Evolutionary conservation across 108 stramenopile genomes (phyloP).

Genomic region (Cylindrotheca fusiformis): DNA sequence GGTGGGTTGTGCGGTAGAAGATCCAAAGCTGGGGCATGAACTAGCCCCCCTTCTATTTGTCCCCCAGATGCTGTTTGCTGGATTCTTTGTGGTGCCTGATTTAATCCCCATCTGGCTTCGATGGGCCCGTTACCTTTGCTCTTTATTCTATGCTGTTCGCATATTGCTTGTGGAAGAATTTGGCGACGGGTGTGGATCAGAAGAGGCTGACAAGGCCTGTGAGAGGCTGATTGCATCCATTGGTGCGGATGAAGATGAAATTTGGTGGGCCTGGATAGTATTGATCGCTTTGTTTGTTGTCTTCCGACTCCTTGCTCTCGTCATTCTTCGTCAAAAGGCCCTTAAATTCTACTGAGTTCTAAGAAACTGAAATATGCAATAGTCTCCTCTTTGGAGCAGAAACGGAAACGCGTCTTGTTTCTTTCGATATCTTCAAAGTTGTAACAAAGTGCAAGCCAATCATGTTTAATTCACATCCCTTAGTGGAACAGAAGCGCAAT

Average conservation of each 20-base stretch:
- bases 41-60: slow-evolving; percentile 75
- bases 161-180: slow-evolving; percentile 69
- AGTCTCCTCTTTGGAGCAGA: no score
- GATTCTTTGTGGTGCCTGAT: slow-evolving; percentile 66
- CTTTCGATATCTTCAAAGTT: no score
- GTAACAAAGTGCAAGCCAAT: no score
- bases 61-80: slow-evolving; percentile 88
- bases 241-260: slow-evolving; percentile 26
- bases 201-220: no score
- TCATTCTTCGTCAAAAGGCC: slow-evolving; percentile 61
- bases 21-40: slow-evolving; percentile 64
- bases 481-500: no score
- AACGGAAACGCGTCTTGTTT: no score
- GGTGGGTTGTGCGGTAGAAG: slow-evolving; percentile 62
- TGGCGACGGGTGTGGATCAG: no score
- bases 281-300: slow-evolving; percentile 50
- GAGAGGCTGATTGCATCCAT: slow-evolving; percentile 6
- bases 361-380: no score
- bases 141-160: slow-evolving; percentile 63
- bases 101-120: slow-evolving; percentile 69
- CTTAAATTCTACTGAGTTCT: slow-evolving; percentile 71
- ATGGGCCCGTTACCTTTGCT: slow-evolving; percentile 74
- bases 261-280: slow-evolving; percentile 47
- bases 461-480: no score
- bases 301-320: slow-evolving; percentile 53